These are phyloP conservation scores for Pseudocercospora musae DNA, from an alignment of 2,329 filamentous ascomycete species.

Conservation along the genomic window DNA sequence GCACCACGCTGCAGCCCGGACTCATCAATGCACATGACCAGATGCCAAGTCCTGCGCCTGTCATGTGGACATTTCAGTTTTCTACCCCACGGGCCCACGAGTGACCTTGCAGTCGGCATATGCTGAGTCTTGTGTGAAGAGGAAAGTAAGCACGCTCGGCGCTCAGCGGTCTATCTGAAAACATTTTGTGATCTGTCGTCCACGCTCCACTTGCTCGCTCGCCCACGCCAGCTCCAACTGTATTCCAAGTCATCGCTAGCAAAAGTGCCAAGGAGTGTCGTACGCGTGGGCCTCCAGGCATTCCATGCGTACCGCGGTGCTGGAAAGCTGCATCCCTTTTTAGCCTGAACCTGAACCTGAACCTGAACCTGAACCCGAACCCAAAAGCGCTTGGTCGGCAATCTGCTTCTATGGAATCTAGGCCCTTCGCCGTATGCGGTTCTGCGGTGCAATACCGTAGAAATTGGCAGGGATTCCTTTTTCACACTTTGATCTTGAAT, in stretches of 20 bases:
- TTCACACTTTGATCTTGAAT: neutral
- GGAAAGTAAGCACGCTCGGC: neutral
- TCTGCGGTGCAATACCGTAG: slow-evolving; percentile 7
- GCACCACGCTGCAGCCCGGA: neutral
- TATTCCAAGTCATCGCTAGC: too few species aligned
- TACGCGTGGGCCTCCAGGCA: too few species aligned
- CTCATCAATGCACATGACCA: slow-evolving; percentile 1
- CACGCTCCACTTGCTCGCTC: too few species aligned
- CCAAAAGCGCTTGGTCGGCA: neutral
- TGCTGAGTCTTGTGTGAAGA: neutral
- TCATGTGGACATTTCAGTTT: neutral
- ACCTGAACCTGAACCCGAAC: too few species aligned
- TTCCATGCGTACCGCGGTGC: too few species aligned
- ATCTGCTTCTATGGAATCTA: neutral
- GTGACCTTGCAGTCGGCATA: slow-evolving; percentile 3
- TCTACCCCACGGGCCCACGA: neutral
- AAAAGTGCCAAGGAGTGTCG: too few species aligned
- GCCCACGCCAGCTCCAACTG: too few species aligned
- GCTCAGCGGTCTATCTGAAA: neutral
- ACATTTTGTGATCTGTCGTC: too few species aligned
- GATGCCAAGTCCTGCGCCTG: neutral
- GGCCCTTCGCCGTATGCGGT: neutral
- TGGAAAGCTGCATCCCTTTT: slow-evolving; percentile 3
- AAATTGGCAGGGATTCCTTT: neutral
- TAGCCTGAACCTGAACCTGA: slow-evolving; percentile 4